Evolutionary conservation across 176 grass and related monocot species (phyloP), one percentile per base, ranked within the genome.

Genomic region (Chrysopogon serrulatus): DNA sequence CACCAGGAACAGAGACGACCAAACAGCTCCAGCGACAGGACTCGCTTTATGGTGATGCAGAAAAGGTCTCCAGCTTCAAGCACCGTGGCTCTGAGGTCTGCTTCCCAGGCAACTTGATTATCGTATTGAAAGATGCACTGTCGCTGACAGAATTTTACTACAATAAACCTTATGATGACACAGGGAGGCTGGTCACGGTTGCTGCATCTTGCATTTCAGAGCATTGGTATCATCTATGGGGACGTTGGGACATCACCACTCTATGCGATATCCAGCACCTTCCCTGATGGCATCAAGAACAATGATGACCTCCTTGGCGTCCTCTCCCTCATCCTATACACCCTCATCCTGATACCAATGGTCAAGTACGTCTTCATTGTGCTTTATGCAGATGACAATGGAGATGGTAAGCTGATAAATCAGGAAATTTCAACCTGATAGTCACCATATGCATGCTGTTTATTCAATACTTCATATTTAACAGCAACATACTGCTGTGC

Each of bases 211-310:
- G 87, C 91, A 1, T 97, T 97, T 43, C 94, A 97, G 82, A 87
- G 88, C 44, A 19, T 97, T 19, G 94, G 94, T 3, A 41, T 97
- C 60, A 88, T 97, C 53, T 97, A 97, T 56, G 91, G 94, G 5
- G 91, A 97, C 60, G 90, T 97, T 18, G 94, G 94, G 24, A 97
- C 91, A 39, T 94, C 89, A 32, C 94, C 94, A 28, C 87, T 97
- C 4, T 94, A 94, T 19, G 85, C 91, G 39, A 86, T 84, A 75
- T 54, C 87, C 35, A 86, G 89, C 80, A 94, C 94, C 10, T 97
- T 97, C 83, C 65, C 89, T 2, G 10, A 82, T 10, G 89, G 94
- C 44, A 88, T 97, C 60, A 27, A 74, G 28, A 14, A 92, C 63
- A 24, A 59, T 0, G 87, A 92, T 19, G 91, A 97, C 12, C 54